Evolutionary conservation across 208 protist species (phyloP).

Genomic region (Trypanosoma avium): DNA sequence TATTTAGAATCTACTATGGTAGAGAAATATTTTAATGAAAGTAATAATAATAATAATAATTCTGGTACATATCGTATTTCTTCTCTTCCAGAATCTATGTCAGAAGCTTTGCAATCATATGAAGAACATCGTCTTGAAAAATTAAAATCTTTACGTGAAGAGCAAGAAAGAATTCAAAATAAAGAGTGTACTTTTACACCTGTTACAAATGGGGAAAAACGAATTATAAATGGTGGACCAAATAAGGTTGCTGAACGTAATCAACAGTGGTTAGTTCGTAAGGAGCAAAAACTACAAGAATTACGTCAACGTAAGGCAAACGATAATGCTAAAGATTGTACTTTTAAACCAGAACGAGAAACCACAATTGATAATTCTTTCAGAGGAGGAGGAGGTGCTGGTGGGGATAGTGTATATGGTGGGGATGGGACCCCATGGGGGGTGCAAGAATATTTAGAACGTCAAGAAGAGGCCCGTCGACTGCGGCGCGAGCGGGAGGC

Average conservation of each 20-base stretch:
- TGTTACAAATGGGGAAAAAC: slow-evolving; percentile 26
- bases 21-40: neutral
- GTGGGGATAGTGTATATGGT: slow-evolving; percentile 26
- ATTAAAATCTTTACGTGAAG: slow-evolving; percentile 34
- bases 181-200: slow-evolving; percentile 63
- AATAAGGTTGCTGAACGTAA: slow-evolving; percentile 38
- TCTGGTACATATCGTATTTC: slow-evolving; percentile 1
- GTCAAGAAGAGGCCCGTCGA: slow-evolving; percentile 31
- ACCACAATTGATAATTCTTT: neutral
- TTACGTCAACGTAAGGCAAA: slow-evolving; percentile 26
- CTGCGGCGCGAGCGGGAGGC: slow-evolving; percentile 18
- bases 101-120: slow-evolving; percentile 41
- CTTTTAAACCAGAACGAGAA: slow-evolving; percentile 28
- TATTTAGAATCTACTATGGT: neutral
- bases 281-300: slow-evolving; percentile 39
- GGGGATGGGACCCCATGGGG: slow-evolving; percentile 31
- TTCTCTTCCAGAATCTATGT: slow-evolving; percentile 30
- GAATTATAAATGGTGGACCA: neutral
- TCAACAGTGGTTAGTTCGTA: slow-evolving; percentile 40
- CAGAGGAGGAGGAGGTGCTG: too few species aligned
- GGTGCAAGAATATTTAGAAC: slow-evolving; percentile 45
- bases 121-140: slow-evolving; percentile 44
- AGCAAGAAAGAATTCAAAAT: slow-evolving; percentile 36
- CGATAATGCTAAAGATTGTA: slow-evolving; percentile 31
- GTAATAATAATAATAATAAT: slow-evolving; percentile 1